These are phyloP conservation scores for Balamuthia mandrillaris DNA, from an alignment of 208 protist genomes.

Conservation along the genomic window DNA sequence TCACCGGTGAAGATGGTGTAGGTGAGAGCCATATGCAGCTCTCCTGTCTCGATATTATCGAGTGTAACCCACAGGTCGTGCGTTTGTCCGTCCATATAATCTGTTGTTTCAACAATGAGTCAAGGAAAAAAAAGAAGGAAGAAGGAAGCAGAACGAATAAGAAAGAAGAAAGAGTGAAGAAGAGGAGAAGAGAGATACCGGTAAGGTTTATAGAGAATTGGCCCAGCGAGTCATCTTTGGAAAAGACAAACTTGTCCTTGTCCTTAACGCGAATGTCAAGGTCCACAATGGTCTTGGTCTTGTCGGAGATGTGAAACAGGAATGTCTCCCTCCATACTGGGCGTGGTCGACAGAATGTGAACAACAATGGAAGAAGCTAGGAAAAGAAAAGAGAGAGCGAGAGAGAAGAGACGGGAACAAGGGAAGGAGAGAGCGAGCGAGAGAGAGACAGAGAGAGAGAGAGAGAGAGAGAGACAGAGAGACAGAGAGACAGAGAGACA, in stretches of 20 bases:
- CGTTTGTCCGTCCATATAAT: not conserved
- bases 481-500: too few relatives aligned
- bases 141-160: not conserved
- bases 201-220: not conserved
- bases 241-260: not conserved
- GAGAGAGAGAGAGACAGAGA: too few relatives aligned
- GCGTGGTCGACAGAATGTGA: too few relatives aligned
- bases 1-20: not conserved
- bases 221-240: not conserved
- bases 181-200: not conserved
- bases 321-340: slow-evolving; percentile 3
- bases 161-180: not conserved
- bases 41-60: not conserved
- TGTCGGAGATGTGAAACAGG: not conserved
- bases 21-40: not conserved
- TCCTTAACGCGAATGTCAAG: not conserved
- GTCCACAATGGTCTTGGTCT: too few relatives aligned
- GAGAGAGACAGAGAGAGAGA: too few relatives aligned
- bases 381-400: too few relatives aligned
- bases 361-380: too few relatives aligned
- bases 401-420: too few relatives aligned
- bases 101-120: not conserved
- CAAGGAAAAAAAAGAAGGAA: not conserved
- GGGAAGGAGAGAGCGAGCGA: too few relatives aligned
- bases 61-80: not conserved